Evolutionary conservation across 1,139 yeast species (phyloP).

Genomic region (Saccharomyces hybrid): DNA sequence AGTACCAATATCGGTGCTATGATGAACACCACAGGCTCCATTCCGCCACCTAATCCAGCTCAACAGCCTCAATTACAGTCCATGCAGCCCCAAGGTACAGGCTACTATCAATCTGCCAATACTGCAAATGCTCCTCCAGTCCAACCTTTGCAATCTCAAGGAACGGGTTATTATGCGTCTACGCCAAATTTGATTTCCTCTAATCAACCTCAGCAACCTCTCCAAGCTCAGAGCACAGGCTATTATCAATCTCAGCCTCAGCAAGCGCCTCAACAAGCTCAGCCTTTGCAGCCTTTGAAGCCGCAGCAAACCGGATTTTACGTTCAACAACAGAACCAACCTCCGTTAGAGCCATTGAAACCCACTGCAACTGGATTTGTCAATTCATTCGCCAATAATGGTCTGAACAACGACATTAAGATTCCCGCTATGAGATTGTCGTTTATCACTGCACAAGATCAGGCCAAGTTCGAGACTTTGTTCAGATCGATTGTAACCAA

Average conservation of each 20-base stretch:
- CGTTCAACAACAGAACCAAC: constrained; percentile 24
- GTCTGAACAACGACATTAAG: constrained; percentile 38
- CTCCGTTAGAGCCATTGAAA: constrained; percentile 2
- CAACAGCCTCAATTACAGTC: constrained; percentile 12
- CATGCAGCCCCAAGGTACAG: constrained; percentile 11
- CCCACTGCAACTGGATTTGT: constrained; percentile 36
- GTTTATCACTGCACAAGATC: constrained; percentile 79
- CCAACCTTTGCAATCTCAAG: constrained; percentile 8
- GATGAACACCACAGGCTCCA: not conserved
- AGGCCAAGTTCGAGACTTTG: constrained; percentile 73
- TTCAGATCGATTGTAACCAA: constrained; percentile 71
- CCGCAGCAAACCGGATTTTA: constrained; percentile 36
- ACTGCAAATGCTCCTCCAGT: constrained; percentile 7
- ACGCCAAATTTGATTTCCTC: constrained; percentile 7
- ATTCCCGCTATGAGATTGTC: constrained; percentile 68
- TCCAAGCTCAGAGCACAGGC: constrained; percentile 14
- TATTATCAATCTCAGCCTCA: constrained; percentile 8
- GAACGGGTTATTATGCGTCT: constrained; percentile 9
- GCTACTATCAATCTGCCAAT: constrained; percentile 12
- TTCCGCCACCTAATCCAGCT: constrained; percentile 1
- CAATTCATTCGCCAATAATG: constrained; percentile 32
- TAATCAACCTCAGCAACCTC: constrained; percentile 7
- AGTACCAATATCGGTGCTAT: not conserved
- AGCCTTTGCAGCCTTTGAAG: constrained; percentile 15
- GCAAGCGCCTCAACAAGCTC: not conserved